These are phyloP conservation scores for Pseudocercospora fijiensis DNA, from an alignment of 2,329 filamentous ascomycete species.

Conservation along the genomic window DNA sequence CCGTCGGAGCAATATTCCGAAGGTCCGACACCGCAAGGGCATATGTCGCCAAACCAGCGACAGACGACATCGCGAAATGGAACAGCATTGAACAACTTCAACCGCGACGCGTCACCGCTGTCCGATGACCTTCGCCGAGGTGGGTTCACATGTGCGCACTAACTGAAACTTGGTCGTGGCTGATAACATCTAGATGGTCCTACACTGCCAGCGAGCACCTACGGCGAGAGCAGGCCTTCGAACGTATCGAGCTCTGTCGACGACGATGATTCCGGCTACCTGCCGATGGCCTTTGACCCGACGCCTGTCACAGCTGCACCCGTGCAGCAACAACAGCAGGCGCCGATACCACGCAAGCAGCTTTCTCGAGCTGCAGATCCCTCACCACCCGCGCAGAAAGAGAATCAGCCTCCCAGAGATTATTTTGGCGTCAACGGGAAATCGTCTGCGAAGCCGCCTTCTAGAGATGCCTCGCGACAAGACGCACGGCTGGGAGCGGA, in stretches of 20 bases:
- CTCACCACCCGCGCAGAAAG: constrained; percentile 31
- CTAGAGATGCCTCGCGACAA: constrained; percentile 44
- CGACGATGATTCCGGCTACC: constrained; percentile 54
- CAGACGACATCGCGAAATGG: constrained; percentile 32
- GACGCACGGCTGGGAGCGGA: constrained; percentile 38
- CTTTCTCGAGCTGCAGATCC: constrained; percentile 28
- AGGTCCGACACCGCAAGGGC: constrained; percentile 68
- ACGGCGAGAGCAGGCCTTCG: constrained; percentile 75
- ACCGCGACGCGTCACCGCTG: constrained; percentile 39
- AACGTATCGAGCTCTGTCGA: constrained; percentile 61
- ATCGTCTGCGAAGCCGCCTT: constrained; percentile 35
- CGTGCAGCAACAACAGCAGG: constrained; percentile 17
- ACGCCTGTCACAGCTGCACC: constrained; percentile 40
- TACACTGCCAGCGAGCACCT: constrained; percentile 71
- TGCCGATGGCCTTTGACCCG: constrained; percentile 54
- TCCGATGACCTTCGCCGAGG: constrained; percentile 38
- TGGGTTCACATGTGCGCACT: constrained; percentile 31
- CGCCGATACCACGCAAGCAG: constrained; percentile 31
- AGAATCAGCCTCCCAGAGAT: constrained; percentile 41
- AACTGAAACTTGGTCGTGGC: constrained; percentile 29
- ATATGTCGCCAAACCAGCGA: constrained; percentile 41
- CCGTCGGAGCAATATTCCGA: constrained; percentile 62
- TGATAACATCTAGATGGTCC: constrained; percentile 54
- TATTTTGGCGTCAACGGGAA: constrained; percentile 43
- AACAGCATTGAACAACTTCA: constrained; percentile 27